Evolutionary conservation across 192 early-diverging fungal species (phyloP).

Genomic region (Backusella morwellensis): DNA sequence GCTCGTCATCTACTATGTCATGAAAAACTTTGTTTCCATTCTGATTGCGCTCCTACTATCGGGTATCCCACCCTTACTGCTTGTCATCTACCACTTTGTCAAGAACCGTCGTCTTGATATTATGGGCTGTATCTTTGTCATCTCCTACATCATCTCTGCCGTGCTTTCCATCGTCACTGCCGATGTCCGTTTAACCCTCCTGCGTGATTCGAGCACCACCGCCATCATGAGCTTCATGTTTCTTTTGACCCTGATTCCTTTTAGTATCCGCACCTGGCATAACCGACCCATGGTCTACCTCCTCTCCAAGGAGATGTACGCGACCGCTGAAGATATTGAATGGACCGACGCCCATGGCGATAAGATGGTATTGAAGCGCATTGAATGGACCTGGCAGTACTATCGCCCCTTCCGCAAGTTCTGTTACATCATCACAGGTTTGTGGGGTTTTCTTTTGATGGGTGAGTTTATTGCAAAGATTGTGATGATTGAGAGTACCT

Average conservation of each 20-base stretch:
- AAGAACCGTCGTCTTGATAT: slow-evolving; percentile 28
- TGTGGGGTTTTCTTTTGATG: slow-evolving; percentile 37
- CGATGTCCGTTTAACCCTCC: slow-evolving; percentile 34
- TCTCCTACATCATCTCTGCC: slow-evolving; percentile 37
- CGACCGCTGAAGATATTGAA: slow-evolving; percentile 20
- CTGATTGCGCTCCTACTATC: slow-evolving; percentile 39
- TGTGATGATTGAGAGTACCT: slow-evolving; percentile 35
- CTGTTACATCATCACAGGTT: slow-evolving; percentile 18
- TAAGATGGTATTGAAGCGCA: background rate
- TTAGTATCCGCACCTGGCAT: slow-evolving; percentile 27
- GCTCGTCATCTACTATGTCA: slow-evolving; percentile 26
- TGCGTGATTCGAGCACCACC: slow-evolving; percentile 43
- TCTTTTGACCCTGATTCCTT: slow-evolving; percentile 38
- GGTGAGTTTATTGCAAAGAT: slow-evolving; percentile 41
- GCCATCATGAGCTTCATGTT: slow-evolving; percentile 35
- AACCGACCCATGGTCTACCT: slow-evolving; percentile 33
- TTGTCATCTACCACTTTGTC: slow-evolving; percentile 27
- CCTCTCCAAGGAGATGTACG: slow-evolving; percentile 30
- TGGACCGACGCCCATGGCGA: slow-evolving; percentile 32
- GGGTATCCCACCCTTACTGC: slow-evolving; percentile 38
- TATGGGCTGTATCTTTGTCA: slow-evolving; percentile 34
- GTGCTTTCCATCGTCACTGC: slow-evolving; percentile 37
- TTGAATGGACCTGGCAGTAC: slow-evolving; percentile 38
- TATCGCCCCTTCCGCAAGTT: slow-evolving; percentile 23
- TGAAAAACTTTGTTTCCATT: slow-evolving; percentile 22